phyloP scores from a whole-genome alignment of 371 early-diverging fungal species.

The Apophysomyces trapeziformis region DNA sequence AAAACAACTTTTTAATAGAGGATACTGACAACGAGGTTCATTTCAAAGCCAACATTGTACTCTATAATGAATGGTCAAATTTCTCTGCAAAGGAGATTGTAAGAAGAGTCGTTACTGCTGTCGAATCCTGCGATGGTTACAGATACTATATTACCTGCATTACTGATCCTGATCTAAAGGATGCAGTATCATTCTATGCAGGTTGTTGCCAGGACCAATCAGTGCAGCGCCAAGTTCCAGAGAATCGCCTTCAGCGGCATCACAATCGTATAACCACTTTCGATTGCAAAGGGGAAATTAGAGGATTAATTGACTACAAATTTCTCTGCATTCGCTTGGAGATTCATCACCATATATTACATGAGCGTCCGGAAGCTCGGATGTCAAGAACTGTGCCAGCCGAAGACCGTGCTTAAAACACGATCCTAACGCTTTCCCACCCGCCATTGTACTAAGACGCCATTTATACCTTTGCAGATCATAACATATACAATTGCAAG shows the following conservation, averaged over 20 bases:
- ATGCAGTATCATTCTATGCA: background rate
- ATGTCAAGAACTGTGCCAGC: background rate
- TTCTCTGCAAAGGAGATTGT: background rate
- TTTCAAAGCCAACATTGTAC: background rate
- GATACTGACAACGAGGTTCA: slow-evolving; percentile 6
- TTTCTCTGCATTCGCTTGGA: background rate
- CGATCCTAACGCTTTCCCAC: too few species aligned
- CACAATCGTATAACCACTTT: slow-evolving; percentile 1
- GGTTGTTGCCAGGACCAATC: background rate
- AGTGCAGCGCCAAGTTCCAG: background rate
- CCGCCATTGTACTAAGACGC: too few species aligned
- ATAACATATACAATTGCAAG: too few species aligned
- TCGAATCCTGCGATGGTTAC: background rate
- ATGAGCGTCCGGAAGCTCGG: background rate
- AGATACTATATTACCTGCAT: background rate
- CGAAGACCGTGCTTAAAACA: too few species aligned
- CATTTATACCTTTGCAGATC: too few species aligned
- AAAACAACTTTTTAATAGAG: background rate
- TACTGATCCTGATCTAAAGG: slow-evolving; percentile 1
- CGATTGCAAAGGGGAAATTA: background rate
- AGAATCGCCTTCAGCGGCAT: background rate
- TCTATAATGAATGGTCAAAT: background rate
- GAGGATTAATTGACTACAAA: background rate
- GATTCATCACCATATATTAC: background rate
- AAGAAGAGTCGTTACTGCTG: background rate